Percentiles rank a stretch among this genome's conserved stretches.
These are phyloP conservation scores for Pseudonitzschia multiseries DNA, from an alignment of 108 stramenopile species.

Conservation along the genomic window DNA sequence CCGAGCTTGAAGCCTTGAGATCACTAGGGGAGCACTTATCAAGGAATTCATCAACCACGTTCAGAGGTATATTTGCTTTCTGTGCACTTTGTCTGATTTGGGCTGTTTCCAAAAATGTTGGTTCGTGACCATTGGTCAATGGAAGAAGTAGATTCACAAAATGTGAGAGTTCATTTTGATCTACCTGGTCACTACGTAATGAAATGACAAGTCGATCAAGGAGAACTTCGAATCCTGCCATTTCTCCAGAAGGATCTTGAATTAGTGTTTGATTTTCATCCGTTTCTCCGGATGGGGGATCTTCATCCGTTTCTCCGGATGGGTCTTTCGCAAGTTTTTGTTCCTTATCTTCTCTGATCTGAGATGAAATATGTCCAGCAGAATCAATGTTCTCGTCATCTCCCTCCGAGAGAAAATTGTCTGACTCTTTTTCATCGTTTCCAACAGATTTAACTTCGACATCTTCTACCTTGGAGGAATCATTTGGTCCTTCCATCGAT, in stretches of 20 bases:
- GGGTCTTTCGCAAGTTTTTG: too few species aligned
- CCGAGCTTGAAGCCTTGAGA: neutral
- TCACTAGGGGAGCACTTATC: neutral
- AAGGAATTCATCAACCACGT: constrained; percentile 19
- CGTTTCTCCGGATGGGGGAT: neutral
- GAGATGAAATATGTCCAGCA: too few species aligned
- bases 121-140: constrained; percentile 17
- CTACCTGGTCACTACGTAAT: neutral
- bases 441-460: too few species aligned
- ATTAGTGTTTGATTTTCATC: neutral
- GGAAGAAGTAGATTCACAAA: constrained; percentile 20
- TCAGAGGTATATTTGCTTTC: constrained; percentile 19
- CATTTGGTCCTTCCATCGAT: too few species aligned
- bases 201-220: constrained; percentile 1
- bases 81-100: constrained; percentile 32
- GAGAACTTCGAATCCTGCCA: neutral
- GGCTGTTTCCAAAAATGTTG: constrained; percentile 23
- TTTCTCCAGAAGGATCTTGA: neutral
- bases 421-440: too few species aligned
- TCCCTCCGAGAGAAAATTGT: too few species aligned
- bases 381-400: too few species aligned
- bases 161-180: neutral
- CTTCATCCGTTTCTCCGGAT: too few species aligned
- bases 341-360: too few species aligned
- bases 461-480: too few species aligned